phyloP scores from a whole-genome alignment of 805 yeast genomes.

The Isabelozyma rhagii region DNA sequence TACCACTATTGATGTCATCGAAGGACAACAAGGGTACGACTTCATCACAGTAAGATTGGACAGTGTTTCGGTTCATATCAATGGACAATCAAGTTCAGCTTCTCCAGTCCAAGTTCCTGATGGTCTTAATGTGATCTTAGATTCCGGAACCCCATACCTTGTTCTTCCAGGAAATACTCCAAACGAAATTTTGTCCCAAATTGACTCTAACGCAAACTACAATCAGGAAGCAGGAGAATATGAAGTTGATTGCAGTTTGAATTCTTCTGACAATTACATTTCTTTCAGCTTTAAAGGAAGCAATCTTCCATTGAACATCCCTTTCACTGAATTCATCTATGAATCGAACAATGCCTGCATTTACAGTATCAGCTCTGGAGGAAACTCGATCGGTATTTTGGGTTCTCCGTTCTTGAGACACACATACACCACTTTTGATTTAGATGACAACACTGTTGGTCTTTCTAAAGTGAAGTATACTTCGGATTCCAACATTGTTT shows the following conservation, averaged over 20 bases:
- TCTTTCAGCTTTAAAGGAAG: slow-evolving; percentile 4
- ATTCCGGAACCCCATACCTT: slow-evolving; percentile 57
- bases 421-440: slow-evolving; percentile 12
- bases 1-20: slow-evolving; percentile 22
- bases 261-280: slow-evolving; percentile 6
- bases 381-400: neutral
- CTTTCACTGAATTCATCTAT: slow-evolving; percentile 2
- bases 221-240: slow-evolving; percentile 4
- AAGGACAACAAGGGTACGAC: slow-evolving; percentile 8
- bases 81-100: slow-evolving; percentile 10
- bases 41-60: slow-evolving; percentile 8
- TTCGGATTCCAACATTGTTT: slow-evolving; percentile 1
- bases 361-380: slow-evolving; percentile 12
- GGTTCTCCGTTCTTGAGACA: slow-evolving; percentile 14
- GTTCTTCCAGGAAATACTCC: slow-evolving; percentile 33
- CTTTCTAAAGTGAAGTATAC: neutral
- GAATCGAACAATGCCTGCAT: neutral
- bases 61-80: slow-evolving; percentile 41
- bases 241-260: slow-evolving; percentile 11
- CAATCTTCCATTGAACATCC: slow-evolving; percentile 1
- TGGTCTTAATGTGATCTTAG: slow-evolving; percentile 22
- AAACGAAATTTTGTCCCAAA: neutral
- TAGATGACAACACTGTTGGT: neutral
- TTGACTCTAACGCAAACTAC: slow-evolving; percentile 1
- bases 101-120: slow-evolving; percentile 1